Evolutionary conservation across 1,139 yeast genomes (phyloP), one percentile per base, ranked within the genome.

Genomic region (Pichia sp.): DNA sequence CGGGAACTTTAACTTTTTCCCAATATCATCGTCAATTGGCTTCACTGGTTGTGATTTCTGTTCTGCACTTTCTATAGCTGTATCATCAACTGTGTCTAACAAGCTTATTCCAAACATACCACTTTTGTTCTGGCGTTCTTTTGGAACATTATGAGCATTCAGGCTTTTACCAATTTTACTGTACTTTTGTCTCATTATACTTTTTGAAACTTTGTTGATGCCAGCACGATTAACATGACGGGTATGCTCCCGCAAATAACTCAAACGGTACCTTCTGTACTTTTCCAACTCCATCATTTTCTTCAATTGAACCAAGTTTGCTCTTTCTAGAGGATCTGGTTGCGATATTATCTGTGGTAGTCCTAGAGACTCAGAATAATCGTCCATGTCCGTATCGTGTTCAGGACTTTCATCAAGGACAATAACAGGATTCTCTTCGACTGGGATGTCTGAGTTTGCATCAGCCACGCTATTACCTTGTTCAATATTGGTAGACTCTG

Each of bases 211-310:
- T 36, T 52, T 57, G 11, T 51, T 10, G 10, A 51, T 38, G 19
- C 50, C 54, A n/a, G 62, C 48, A 29, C 59, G 61, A 13, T 58
- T 58, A 2, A 64, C 53, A 53, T 67, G 65, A 41, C 62, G 58
- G 3, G 69, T 63, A 49, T 66, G 68, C 43, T 64, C 59, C 41
- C 62, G 56, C 40, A 68, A 50, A 54, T 64, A 66, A 1, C 57
- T 54, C 48, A 64, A 34, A 50, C 67, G 59, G 11, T 64, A 59
- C 47, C 60, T 64, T 40, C 65, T 59, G 53, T 67, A 67, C 47
- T 60, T 60, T 36, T 68, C 70, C n/a, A 65, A 50, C 36, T 67
- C 67, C 68, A 67, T 65, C 59, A 67, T 60, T 52, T 63, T 67
- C 43, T 68, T 67, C 36, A 68, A 52, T 36, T 64, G 62, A 29